Percentiles rank a stretch among this genome's conserved stretches.
Evolutionary conservation across 2,329 filamentous ascomycete species (phyloP).

Genomic region (Ophiostoma australiae): DNA sequence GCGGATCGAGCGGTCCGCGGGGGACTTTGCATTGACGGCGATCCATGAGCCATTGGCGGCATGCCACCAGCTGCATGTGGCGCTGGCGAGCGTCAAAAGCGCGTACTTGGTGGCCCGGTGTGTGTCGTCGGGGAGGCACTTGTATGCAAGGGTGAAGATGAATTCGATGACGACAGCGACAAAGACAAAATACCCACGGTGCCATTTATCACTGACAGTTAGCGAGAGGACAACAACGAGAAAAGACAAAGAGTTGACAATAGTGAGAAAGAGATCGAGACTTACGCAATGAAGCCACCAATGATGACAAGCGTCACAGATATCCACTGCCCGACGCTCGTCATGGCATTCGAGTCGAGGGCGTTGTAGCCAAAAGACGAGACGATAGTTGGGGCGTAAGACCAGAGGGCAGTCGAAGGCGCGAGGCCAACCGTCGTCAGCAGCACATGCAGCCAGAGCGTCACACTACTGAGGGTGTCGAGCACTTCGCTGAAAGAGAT

Average conservation of each 20-base stretch:
- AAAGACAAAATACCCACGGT: conserved; percentile 4
- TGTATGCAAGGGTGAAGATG: conserved; percentile 1
- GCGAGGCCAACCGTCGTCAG: conserved; percentile 39
- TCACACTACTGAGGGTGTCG: neutral
- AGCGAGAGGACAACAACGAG: neutral
- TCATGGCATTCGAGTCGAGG: conserved; percentile 49
- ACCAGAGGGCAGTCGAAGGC: conserved; percentile 41
- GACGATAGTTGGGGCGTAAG: conserved; percentile 49
- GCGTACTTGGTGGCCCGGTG: conserved; percentile 22
- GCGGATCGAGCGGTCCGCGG: conserved; percentile 16
- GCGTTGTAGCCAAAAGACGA: conserved; percentile 47
- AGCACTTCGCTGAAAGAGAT: neutral
- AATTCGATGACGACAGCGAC: neutral
- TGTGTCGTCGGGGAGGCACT: conserved; percentile 22
- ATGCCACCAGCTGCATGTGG: conserved; percentile 29
- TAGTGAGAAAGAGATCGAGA: neutral
- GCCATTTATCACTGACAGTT: neutral
- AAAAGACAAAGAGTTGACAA: neutral
- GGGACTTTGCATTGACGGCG: conserved; percentile 19
- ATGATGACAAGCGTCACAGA: conserved; percentile 39
- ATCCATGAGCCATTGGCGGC: conserved; percentile 29
- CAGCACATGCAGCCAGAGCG: conserved; percentile 45
- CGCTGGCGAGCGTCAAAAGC: conserved; percentile 26
- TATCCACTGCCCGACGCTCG: conserved; percentile 52
- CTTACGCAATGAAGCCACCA: conserved; percentile 6